Percentiles rank a stretch among this genome's conserved stretches.
phyloP scores from a whole-genome alignment of 2,329 filamentous ascomycete species.

The Phaeosphaeriaceae sp. region DNA sequence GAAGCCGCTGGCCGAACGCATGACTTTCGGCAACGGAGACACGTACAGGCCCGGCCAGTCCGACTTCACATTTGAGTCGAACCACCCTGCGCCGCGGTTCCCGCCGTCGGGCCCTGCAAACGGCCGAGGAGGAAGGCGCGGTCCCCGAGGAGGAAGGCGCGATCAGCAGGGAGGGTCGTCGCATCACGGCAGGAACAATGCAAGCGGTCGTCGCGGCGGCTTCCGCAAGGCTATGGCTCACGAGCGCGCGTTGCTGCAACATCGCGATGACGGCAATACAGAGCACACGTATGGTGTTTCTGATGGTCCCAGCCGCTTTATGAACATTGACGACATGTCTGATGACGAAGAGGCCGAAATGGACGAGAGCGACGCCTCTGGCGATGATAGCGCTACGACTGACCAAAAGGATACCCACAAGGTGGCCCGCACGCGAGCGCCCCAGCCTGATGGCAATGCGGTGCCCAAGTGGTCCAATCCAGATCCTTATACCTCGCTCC shows the following conservation, averaged over 20 bases:
- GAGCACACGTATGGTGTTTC: slow-evolving; percentile 56
- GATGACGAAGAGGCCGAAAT: slow-evolving; percentile 46
- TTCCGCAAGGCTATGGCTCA: slow-evolving; percentile 47
- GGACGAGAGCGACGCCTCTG: slow-evolving; percentile 36
- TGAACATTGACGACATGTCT: slow-evolving; percentile 48
- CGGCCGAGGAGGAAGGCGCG: slow-evolving; percentile 20
- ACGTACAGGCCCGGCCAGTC: slow-evolving; percentile 35
- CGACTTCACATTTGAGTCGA: slow-evolving; percentile 46
- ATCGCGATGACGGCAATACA: slow-evolving; percentile 50
- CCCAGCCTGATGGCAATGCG: slow-evolving; percentile 39
- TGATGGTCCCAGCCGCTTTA: slow-evolving; percentile 50
- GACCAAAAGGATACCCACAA: slow-evolving; percentile 33
- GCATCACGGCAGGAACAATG: slow-evolving; percentile 22
- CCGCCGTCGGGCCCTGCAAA: slow-evolving; percentile 33
- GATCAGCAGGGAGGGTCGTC: slow-evolving; percentile 5
- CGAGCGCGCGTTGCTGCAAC: slow-evolving; percentile 53
- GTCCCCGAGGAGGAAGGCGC: slow-evolving; percentile 8
- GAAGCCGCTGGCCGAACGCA: slow-evolving; percentile 28
- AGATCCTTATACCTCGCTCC: slow-evolving; percentile 88
- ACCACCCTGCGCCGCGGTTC: slow-evolving; percentile 37
- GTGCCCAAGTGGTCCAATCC: slow-evolving; percentile 92
- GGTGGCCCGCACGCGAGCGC: slow-evolving; percentile 23
- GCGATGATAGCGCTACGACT: slow-evolving; percentile 22
- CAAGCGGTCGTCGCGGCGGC: slow-evolving; percentile 22
- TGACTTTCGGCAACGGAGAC: slow-evolving; percentile 39